A percentile compares a stretch with the other conserved stretches of the same genome.
These are phyloP conservation scores for Rhizophagus clarus DNA, from an alignment of 192 early-diverging fungal genomes.

Conservation along the genomic window DNA sequence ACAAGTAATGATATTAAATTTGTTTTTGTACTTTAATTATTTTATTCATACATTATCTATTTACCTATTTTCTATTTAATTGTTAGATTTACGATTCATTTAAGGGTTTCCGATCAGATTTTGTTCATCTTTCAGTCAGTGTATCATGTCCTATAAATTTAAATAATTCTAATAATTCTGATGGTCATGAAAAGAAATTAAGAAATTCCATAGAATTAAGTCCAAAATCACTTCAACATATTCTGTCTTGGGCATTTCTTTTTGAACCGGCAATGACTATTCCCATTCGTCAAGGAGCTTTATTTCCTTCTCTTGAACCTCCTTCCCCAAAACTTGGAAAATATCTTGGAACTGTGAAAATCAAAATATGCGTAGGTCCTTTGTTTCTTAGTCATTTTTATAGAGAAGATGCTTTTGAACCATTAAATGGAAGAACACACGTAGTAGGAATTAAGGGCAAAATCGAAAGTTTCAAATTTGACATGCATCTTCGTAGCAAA, in stretches of 20 bases:
- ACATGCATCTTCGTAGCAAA: slow-evolving; percentile 45
- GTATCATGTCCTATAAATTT: slow-evolving; percentile 35
- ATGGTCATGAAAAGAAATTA: not conserved
- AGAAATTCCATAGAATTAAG: slow-evolving; percentile 46
- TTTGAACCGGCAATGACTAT: slow-evolving; percentile 49
- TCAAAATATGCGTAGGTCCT: slow-evolving; percentile 41
- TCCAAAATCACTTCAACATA: slow-evolving; percentile 41
- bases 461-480: slow-evolving; percentile 41
- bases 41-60: not conserved
- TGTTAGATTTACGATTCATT: slow-evolving; percentile 46
- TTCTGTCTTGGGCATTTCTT: slow-evolving; percentile 40
- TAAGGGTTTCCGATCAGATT: slow-evolving; percentile 48
- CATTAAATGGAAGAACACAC: slow-evolving; percentile 38
- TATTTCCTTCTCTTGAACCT: slow-evolving; percentile 40
- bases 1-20: slow-evolving; percentile 29
- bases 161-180: slow-evolving; percentile 11
- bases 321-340: slow-evolving; percentile 43
- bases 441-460: slow-evolving; percentile 43
- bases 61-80: not conserved
- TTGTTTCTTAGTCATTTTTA: slow-evolving; percentile 43
- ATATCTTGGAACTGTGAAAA: slow-evolving; percentile 46
- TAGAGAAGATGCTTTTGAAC: slow-evolving; percentile 36
- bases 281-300: slow-evolving; percentile 40
- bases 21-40: slow-evolving; percentile 13
- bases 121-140: slow-evolving; percentile 47